phyloP scores from a whole-genome alignment of 805 yeast genomes.

The Diddensiella caesifluorescens region DNA sequence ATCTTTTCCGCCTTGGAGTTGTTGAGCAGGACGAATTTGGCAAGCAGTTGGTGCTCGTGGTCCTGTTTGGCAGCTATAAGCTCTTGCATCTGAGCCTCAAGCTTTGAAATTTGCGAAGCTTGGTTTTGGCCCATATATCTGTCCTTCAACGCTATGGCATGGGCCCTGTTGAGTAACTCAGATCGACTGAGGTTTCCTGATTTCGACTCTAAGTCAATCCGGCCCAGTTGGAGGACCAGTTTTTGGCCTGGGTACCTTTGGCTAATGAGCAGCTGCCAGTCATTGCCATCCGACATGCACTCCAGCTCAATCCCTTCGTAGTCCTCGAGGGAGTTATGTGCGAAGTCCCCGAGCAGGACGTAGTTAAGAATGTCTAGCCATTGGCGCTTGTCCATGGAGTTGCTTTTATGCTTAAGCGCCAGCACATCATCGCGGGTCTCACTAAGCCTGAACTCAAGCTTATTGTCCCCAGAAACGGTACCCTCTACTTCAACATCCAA shows the following conservation, averaged over 20 bases:
- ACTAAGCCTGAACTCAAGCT: too few relatives aligned
- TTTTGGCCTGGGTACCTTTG: not conserved
- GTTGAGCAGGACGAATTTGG: conserved; percentile 13
- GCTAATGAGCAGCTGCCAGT: not conserved
- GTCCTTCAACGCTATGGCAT: not conserved
- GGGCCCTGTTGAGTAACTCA: not conserved
- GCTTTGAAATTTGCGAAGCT: conserved; percentile 3
- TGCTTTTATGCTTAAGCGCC: too few relatives aligned
- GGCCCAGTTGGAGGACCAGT: not conserved
- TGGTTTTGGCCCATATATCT: not conserved
- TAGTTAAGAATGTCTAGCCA: not conserved
- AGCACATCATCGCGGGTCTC: too few relatives aligned
- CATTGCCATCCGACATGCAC: not conserved
- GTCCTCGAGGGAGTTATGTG: not conserved
- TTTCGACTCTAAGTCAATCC: not conserved
- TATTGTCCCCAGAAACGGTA: too few relatives aligned
- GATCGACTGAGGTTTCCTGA: not conserved
- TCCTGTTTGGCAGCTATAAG: conserved; percentile 15
- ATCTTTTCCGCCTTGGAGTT: conserved; percentile 20
- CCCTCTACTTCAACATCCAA: too few relatives aligned
- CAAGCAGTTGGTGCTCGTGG: conserved; percentile 16
- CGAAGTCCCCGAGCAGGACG: not conserved
- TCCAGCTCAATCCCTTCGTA: not conserved
- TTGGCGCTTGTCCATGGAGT: not conserved
- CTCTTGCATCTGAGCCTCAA: conserved; percentile 14